Conservation (phyloP, 768 basidiomycete species). For the Kwoniella dejecticola region DNA sequence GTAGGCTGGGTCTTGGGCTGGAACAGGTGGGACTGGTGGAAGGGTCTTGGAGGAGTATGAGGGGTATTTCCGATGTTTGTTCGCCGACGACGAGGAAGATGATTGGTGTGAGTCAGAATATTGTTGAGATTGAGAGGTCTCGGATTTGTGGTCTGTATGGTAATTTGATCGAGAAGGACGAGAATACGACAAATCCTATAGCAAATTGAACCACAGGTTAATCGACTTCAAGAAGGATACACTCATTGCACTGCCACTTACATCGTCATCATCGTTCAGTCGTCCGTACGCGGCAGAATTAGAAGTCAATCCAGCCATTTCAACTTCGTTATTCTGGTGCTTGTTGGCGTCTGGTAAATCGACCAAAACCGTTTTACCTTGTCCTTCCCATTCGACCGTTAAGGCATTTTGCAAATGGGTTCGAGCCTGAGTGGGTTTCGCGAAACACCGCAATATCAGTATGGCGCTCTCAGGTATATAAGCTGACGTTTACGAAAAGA, state of each 20-base stretch:
- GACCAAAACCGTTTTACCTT: conserved; percentile 47
- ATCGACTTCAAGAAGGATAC: neutral
- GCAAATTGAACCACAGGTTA: neutral
- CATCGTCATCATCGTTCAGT: conserved; percentile 41
- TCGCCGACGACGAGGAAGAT: neutral
- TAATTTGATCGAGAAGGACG: conserved; percentile 2
- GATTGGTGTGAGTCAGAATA: neutral
- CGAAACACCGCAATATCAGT: neutral
- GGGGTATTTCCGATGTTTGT: conserved; percentile 9
- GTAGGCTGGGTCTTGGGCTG: neutral
- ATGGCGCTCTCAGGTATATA: neutral
- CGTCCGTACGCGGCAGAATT: conserved; percentile 31
- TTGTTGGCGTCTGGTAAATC: conserved; percentile 29
- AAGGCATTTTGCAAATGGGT: conserved; percentile 44
- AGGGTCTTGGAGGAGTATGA: conserved; percentile 16
- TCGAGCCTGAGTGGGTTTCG: conserved; percentile 30
- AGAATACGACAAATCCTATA: neutral
- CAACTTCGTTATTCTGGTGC: conserved; percentile 29
- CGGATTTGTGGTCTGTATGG: no score
- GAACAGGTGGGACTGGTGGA: conserved; percentile 15
- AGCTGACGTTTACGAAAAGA: no score
- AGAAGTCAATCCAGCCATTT: conserved; percentile 38
- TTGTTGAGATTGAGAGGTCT: no score
- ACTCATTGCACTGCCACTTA: conserved; percentile 5
- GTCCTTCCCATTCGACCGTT: conserved; percentile 49